Conservation (phyloP, 495 filamentous ascomycete species). For the Rhypophila decipiens region DNA sequence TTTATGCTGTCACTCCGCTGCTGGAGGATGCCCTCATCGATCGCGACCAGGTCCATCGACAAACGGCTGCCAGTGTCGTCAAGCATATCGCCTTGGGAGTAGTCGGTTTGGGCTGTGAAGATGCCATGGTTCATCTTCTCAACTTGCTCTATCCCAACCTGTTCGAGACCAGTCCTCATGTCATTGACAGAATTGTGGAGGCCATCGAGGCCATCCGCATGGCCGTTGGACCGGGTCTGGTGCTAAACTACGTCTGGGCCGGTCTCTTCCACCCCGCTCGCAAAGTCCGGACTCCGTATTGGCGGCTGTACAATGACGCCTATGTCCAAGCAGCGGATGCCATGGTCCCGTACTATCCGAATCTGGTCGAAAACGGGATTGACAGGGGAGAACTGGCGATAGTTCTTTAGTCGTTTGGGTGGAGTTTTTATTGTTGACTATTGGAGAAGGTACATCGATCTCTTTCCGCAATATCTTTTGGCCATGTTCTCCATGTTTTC, state of each 20-base stretch:
- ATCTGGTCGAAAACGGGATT: constrained; percentile 67
- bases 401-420: too few species aligned
- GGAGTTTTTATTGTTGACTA: too few species aligned
- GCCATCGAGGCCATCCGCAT: constrained; percentile 95
- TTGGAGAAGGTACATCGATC: too few species aligned
- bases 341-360: constrained; percentile 93
- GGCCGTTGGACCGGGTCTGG: constrained; percentile 82
- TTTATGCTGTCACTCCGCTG: constrained; percentile 95
- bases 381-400: constrained; percentile 74
- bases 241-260: constrained; percentile 97
- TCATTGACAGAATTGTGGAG: constrained; percentile 95
- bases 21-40: constrained; percentile 97
- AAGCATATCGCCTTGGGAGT: constrained; percentile 96
- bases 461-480: too few species aligned
- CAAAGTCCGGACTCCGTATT: constrained; percentile 89
- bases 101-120: constrained; percentile 95
- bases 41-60: constrained; percentile 95
- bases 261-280: constrained; percentile 94
- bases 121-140: constrained; percentile 95
- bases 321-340: constrained; percentile 91
- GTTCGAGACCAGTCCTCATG: constrained; percentile 97
- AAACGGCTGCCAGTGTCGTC: constrained; percentile 92
- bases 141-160: constrained; percentile 95
- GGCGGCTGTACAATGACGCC: constrained; percentile 93
- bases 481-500: too few species aligned